These are phyloP conservation scores for Trametes meyenii DNA, from an alignment of 768 basidiomycete genomes.

Conservation along the genomic window DNA sequence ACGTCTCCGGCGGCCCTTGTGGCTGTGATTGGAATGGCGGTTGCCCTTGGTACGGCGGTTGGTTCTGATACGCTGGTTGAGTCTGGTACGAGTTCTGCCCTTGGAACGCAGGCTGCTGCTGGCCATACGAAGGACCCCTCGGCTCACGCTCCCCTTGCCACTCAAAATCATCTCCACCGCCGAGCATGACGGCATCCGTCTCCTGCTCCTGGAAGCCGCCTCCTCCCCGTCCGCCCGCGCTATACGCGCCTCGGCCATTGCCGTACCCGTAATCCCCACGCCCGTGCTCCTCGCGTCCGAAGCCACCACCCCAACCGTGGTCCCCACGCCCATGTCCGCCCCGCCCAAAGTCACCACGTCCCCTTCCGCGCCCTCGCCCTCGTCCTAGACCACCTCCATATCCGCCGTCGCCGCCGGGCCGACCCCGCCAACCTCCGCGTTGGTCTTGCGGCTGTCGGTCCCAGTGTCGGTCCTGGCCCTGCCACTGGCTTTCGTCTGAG, in stretches of 20 bases:
- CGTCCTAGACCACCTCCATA: background rate
- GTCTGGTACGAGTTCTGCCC: conserved; percentile 1
- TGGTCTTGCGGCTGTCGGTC: background rate
- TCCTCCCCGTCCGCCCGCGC: conserved; percentile 39
- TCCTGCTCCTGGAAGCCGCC: conserved; percentile 35
- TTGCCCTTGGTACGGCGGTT: background rate
- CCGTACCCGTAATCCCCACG: conserved; percentile 36
- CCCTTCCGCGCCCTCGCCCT: conserved; percentile 35
- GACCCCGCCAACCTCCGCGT: conserved; percentile 28
- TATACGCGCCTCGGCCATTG: conserved; percentile 49
- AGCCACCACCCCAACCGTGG: background rate
- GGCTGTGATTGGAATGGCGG: background rate
- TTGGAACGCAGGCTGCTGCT: conserved; percentile 5
- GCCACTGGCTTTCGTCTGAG: background rate
- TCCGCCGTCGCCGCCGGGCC: conserved; percentile 16
- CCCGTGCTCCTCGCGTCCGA: conserved; percentile 7
- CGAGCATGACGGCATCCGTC: conserved; percentile 66
- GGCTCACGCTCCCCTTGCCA: conserved; percentile 19
- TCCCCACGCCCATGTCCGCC: conserved; percentile 10
- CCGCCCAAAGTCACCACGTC: conserved; percentile 12
- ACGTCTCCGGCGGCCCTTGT: background rate
- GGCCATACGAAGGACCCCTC: background rate
- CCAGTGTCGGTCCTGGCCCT: conserved; percentile 5
- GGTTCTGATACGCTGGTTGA: background rate
- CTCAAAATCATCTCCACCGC: conserved; percentile 38